These are phyloP conservation scores for Aspergillus melleus DNA, from an alignment of 2,329 filamentous ascomycete species.

Conservation along the genomic window DNA sequence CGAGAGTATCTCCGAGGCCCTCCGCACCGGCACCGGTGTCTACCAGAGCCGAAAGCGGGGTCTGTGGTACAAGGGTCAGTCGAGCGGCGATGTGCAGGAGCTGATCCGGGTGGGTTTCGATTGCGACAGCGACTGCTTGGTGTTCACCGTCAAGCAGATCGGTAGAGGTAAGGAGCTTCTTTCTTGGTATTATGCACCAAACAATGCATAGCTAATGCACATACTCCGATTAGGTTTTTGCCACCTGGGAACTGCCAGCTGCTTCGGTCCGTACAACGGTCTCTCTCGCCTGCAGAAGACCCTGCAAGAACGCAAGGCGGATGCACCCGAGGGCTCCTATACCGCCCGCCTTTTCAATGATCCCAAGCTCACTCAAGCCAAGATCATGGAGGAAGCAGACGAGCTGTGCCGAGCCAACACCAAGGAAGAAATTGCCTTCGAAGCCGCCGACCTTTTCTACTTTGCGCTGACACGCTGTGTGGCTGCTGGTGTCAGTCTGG, in stretches of 20 bases:
- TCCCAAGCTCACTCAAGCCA: constrained; percentile 82
- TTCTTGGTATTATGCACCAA: not conserved
- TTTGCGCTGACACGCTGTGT: constrained; percentile 92
- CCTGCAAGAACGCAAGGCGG: constrained; percentile 74
- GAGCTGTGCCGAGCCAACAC: constrained; percentile 86
- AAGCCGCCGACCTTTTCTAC: constrained; percentile 93
- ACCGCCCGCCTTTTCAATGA: constrained; percentile 92
- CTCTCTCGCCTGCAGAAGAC: constrained; percentile 86
- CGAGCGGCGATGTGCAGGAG: constrained; percentile 90
- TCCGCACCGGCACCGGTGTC: constrained; percentile 78
- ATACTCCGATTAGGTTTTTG: constrained; percentile 66
- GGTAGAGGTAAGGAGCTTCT: constrained; percentile 60
- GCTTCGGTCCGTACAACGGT: constrained; percentile 82
- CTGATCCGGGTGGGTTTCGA: constrained; percentile 81
- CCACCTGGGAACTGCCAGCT: constrained; percentile 86
- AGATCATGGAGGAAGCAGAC: constrained; percentile 98
- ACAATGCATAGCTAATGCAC: constrained; percentile 15
- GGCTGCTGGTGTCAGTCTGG: constrained; percentile 76
- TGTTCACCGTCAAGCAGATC: constrained; percentile 86
- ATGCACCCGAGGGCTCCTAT: constrained; percentile 86
- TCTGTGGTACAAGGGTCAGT: constrained; percentile 94
- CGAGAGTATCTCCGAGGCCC: constrained; percentile 82
- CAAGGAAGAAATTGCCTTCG: constrained; percentile 83
- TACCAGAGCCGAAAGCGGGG: constrained; percentile 96
- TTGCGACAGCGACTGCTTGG: constrained; percentile 89